These are phyloP conservation scores for Hypocrella siamensis DNA, from an alignment of 2,329 filamentous ascomycete genomes.

Conservation along the genomic window DNA sequence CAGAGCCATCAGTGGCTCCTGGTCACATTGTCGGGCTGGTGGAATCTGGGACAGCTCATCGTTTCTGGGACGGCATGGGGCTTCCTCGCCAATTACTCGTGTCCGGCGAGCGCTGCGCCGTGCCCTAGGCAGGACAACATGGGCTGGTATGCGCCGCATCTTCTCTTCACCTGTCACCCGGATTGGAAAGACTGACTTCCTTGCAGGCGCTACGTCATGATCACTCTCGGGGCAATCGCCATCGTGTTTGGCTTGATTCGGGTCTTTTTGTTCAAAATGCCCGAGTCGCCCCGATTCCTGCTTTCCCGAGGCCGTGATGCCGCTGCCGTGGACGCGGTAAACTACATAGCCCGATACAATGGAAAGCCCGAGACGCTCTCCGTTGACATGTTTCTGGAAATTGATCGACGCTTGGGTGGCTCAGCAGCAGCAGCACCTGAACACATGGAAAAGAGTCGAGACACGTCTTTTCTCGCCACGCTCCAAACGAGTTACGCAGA, in stretches of 20 bases:
- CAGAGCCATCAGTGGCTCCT: constrained; percentile 26
- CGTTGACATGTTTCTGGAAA: constrained; percentile 14
- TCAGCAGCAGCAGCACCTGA: too few species aligned
- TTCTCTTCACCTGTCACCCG: too few species aligned
- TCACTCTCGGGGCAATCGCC: constrained; percentile 23
- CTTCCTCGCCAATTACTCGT: constrained; percentile 20
- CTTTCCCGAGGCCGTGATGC: constrained; percentile 25
- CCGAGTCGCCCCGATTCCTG: constrained; percentile 26
- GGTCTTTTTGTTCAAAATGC: constrained; percentile 24
- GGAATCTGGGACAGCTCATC: constrained; percentile 31
- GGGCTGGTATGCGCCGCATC: too few species aligned
- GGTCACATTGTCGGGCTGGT: constrained; percentile 24
- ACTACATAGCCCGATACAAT: constrained; percentile 23
- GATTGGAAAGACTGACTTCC: neutral
- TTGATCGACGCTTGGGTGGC: constrained; percentile 6
- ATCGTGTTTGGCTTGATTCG: constrained; percentile 22
- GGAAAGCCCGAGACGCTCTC: constrained; percentile 15
- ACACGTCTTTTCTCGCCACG: constrained; percentile 2
- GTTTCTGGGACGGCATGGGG: constrained; percentile 17
- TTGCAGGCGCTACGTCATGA: constrained; percentile 22
- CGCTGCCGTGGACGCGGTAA: constrained; percentile 28
- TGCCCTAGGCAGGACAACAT: constrained; percentile 25
- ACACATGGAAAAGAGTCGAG: too few species aligned
- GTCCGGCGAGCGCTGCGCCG: constrained; percentile 11
- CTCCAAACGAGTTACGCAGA: constrained; percentile 12